Evolutionary conservation across 2,329 filamentous ascomycete species (phyloP), one percentile per base, ranked within the genome.

Genomic region (Scedosporium minutisporum): DNA sequence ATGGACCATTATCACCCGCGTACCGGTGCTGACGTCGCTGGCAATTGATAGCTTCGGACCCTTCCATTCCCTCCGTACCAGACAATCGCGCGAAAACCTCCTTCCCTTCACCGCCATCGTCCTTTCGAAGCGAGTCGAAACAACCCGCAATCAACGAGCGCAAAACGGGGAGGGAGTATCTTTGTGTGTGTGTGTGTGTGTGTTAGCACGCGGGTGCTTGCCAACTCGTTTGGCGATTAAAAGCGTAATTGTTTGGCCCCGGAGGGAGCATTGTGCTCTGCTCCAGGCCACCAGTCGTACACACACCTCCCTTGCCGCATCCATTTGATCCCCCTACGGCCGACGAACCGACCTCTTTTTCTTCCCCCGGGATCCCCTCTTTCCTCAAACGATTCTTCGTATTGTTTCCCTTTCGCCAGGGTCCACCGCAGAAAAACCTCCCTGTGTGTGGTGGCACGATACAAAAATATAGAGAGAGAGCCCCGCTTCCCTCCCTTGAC

Each of bases 221-320:
- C 51, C 23, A 55, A 27, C 51, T 27, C 51, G 23, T 55, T 55
- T 55, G 51, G 51, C 14, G 51, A 27, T 55, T 23, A 48, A n/a
- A 55, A 55, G 18, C 21, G 21, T 23, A 23, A 55, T 55, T 55
- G 51, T 27, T 55, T 41, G 60, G 60, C 60, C 53, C 21, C 61
- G 55, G 61, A 62, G 53, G 53, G 61, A 58, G 55, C 61, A 46
- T 62, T 62, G 61, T 58, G 61, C 61, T 62, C 61, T 62, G 27
- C 61, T 62, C 61, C 55, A 62, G 61, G 61, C 53, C 51, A 29
- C 48, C 25, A 18, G 29, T 33, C 29, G 29, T 33, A 33, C 7
- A 33, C 29, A 33, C 29, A 33, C 29, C 33, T 58, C 44, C 38
- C 25, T 18, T 14, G 25, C 38, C 25, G 21, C 9, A 16, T 33